These are phyloP conservation scores for Kodamaea suecica DNA, from an alignment of 1,139 yeast genomes.

Conservation along the genomic window DNA sequence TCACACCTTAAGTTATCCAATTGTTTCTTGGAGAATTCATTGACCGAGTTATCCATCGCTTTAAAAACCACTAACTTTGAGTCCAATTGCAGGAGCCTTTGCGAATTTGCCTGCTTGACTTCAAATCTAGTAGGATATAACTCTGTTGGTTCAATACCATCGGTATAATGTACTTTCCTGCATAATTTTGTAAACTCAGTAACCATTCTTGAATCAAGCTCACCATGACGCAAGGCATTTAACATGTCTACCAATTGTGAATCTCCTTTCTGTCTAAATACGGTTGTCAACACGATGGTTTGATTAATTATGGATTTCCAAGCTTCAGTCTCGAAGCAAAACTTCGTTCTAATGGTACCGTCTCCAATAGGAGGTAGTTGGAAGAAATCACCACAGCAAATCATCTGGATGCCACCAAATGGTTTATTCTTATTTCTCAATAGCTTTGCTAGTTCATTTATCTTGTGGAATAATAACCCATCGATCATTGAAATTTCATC, in stretches of 20 bases:
- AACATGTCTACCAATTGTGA: constrained; percentile 65
- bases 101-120: constrained; percentile 65
- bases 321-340: constrained; percentile 56
- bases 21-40: constrained; percentile 18
- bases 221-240: constrained; percentile 69
- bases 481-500: constrained; percentile 93
- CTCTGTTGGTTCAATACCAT: constrained; percentile 81
- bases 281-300: constrained; percentile 58
- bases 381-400: constrained; percentile 86
- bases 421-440: constrained; percentile 53
- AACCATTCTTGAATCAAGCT: constrained; percentile 45
- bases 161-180: constrained; percentile 56
- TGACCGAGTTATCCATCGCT: constrained; percentile 47
- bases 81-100: constrained; percentile 40
- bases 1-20: constrained; percentile 51
- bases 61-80: constrained; percentile 37
- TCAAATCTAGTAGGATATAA: constrained; percentile 72
- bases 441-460: constrained; percentile 60
- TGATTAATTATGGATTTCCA: constrained; percentile 56
- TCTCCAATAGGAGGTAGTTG: constrained; percentile 83
- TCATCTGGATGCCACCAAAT: constrained; percentile 86
- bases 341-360: constrained; percentile 32
- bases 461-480: constrained; percentile 66
- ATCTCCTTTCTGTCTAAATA: constrained; percentile 74
- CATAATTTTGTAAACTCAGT: constrained; percentile 45